Evolutionary conservation across 2,329 filamentous ascomycete species (phyloP).

Genomic region (Cadophora luteo-olivacea): DNA sequence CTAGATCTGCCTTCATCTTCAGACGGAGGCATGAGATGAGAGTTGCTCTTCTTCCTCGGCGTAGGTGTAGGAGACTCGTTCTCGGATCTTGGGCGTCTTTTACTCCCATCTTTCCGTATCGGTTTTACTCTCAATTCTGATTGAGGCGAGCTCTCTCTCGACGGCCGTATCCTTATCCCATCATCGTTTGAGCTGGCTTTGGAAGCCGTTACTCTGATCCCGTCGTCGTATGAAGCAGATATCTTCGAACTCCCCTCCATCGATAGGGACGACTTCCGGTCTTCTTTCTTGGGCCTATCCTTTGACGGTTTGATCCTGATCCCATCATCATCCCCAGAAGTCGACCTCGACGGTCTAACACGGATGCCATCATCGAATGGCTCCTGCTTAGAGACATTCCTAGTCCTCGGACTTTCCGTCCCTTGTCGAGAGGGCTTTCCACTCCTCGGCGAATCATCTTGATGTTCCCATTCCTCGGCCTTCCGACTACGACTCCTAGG

Average conservation of each 20-base stretch:
- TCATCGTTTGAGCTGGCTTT: slow-evolving; percentile 38
- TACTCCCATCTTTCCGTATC: slow-evolving; percentile 31
- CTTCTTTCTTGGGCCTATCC: slow-evolving; percentile 37
- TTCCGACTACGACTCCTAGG: slow-evolving; percentile 16
- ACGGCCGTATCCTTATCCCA: slow-evolving; percentile 33
- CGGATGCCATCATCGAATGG: slow-evolving; percentile 50
- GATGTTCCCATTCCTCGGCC: slow-evolving; percentile 19
- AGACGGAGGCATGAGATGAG: slow-evolving; percentile 33
- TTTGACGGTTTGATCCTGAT: slow-evolving; percentile 38
- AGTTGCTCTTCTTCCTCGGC: slow-evolving; percentile 36
- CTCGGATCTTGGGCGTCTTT: slow-evolving; percentile 26
- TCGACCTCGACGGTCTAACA: slow-evolving; percentile 45
- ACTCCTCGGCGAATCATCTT: slow-evolving; percentile 9
- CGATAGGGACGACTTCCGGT: slow-evolving; percentile 33
- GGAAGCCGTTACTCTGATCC: slow-evolving; percentile 38
- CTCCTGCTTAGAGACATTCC: slow-evolving; percentile 31
- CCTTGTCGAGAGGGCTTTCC: slow-evolving; percentile 14
- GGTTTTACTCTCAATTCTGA: slow-evolving; percentile 24
- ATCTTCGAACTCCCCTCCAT: slow-evolving; percentile 29
- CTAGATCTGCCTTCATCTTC: slow-evolving; percentile 29
- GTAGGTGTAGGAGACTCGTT: slow-evolving; percentile 26
- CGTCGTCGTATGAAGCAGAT: slow-evolving; percentile 27
- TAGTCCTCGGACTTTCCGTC: slow-evolving; percentile 19
- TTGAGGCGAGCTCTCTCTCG: slow-evolving; percentile 25
- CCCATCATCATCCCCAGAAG: slow-evolving; percentile 34